These are phyloP conservation scores for Sphaceloma murrayae DNA, from an alignment of 2,329 filamentous ascomycete species.

Conservation along the genomic window DNA sequence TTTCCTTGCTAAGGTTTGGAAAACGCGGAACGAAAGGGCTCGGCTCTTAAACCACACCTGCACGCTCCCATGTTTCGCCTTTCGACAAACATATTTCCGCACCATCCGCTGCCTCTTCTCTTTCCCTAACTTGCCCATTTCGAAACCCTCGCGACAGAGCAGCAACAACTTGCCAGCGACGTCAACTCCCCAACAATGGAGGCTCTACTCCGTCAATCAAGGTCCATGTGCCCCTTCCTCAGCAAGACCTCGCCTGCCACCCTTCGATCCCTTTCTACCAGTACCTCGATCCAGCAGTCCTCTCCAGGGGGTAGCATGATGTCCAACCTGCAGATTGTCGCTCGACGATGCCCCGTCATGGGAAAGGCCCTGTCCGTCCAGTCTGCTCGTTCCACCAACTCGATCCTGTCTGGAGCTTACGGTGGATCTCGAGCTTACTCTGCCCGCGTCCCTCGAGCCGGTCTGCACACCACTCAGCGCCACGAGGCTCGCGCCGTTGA, in stretches of 20 bases:
- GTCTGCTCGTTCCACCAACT: slow-evolving; percentile 42
- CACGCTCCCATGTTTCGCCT: background rate
- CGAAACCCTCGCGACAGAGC: background rate
- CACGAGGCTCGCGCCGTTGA: slow-evolving; percentile 73
- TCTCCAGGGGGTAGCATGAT: slow-evolving; percentile 83
- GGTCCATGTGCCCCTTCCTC: slow-evolving; percentile 94
- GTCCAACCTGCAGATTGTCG: slow-evolving; percentile 91
- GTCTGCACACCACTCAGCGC: slow-evolving; percentile 69
- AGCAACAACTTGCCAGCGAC: background rate
- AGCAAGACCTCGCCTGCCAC: slow-evolving; percentile 88
- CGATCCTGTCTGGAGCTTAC: slow-evolving; percentile 40
- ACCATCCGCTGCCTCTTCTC: background rate
- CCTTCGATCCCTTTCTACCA: slow-evolving; percentile 74
- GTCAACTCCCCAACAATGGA: slow-evolving; percentile 57
- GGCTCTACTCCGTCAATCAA: slow-evolving; percentile 85
- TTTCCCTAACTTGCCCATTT: background rate
- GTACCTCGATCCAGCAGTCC: slow-evolving; percentile 45
- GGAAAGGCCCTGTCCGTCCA: slow-evolving; percentile 92
- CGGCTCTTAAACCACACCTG: slow-evolving; percentile 1
- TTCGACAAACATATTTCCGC: slow-evolving; percentile 2
- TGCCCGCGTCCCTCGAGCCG: slow-evolving; percentile 51
- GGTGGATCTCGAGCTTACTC: slow-evolving; percentile 42
- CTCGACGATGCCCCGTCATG: slow-evolving; percentile 95
- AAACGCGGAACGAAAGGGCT: slow-evolving; percentile 2
- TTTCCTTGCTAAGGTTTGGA: background rate